Evolutionary conservation across 148 eudicot species (phyloP), one percentile per base, ranked within the genome.

Genomic region (Tetragonia tetragonoides): DNA sequence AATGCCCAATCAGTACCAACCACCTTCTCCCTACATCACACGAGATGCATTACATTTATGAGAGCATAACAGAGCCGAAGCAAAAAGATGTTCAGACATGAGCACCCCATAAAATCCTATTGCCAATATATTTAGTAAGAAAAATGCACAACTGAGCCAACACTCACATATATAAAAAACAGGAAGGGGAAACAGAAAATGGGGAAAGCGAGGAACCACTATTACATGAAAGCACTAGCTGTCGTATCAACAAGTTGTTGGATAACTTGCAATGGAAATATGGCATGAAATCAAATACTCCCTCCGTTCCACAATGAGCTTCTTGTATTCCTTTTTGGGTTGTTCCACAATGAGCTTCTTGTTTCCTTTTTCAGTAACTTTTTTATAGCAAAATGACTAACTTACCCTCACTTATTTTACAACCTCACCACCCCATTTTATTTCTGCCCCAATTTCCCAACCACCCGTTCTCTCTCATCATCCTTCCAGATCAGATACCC

Each of bases 1-100:
- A 84, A 70, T 39, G 87, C 87, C 99, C 99, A 96, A 81, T 96
- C 98, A 61, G 92, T 93, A 76, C 92, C 97, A 64, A 82, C 66
- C 78, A 93, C 84, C 86, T 89, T 96, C 88, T 93, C 97, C 98
- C 99, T 95, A 73, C 77, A 72, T 68, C 75, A 3, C 53, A 53
- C 71, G 1, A 73, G 59, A 54, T 41, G 15, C 37, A 47, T 53
- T 1, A 16, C 60, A 18, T n/a, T 38, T 16, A 34, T 28, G 62
- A 34, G 10, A 7, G 4, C 46, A 65, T 3, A 67, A 54, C 6
- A 16, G 42, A 70, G 10, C 16, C n/a, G 39, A 16, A 53, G 68
- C n/a, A 56, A 42, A 63, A 66, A 57, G 15, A 51, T 6, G 18
- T 70, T 47, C 73, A 70, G 10, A 56, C 10, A 73, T 17, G 28